phyloP scores from a whole-genome alignment of 805 yeast genomes.

The Candida germanica region DNA sequence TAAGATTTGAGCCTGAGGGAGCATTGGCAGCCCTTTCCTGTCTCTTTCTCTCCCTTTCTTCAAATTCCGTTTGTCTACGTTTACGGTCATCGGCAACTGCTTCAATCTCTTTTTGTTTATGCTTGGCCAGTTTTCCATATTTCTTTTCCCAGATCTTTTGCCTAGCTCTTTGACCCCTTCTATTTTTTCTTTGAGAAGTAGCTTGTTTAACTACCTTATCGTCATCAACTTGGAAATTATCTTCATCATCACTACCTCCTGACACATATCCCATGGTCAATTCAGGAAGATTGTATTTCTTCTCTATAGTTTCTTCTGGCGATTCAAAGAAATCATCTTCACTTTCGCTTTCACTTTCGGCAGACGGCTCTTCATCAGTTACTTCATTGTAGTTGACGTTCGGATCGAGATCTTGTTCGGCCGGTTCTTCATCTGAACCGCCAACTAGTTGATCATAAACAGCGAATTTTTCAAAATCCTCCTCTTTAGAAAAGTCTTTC shows the following conservation, averaged over 20 bases:
- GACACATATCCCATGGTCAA: conserved; percentile 80
- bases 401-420: conserved; percentile 29
- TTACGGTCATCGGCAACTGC: conserved; percentile 55
- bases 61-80: conserved; percentile 60
- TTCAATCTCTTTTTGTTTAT: conserved; percentile 64
- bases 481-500: conserved; percentile 16
- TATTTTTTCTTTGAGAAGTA: conserved; percentile 67
- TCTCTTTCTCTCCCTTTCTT: conserved; percentile 69
- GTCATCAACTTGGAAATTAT: conserved; percentile 37
- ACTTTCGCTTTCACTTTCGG: conserved; percentile 3
- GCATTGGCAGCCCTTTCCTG: conserved; percentile 44
- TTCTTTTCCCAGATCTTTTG: conserved; percentile 95
- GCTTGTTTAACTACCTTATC: conserved; percentile 51
- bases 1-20: conserved; percentile 39
- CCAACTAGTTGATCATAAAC: conserved; percentile 41
- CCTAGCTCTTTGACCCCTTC: conserved; percentile 97
- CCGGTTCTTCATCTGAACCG: conserved; percentile 20
- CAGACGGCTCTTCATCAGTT: conserved; percentile 63
- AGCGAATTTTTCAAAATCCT: conserved; percentile 30
- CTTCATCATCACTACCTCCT: conserved; percentile 72
- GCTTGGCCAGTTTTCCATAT: conserved; percentile 81
- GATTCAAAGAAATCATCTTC: conserved; percentile 20
- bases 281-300: conserved; percentile 53
- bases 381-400: conserved; percentile 52
- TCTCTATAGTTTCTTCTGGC: conserved; percentile 17